Percentiles rank a stretch among this genome's conserved stretches.
Conservation (phyloP, 768 basidiomycete genomes). For the Suillus plorans region DNA sequence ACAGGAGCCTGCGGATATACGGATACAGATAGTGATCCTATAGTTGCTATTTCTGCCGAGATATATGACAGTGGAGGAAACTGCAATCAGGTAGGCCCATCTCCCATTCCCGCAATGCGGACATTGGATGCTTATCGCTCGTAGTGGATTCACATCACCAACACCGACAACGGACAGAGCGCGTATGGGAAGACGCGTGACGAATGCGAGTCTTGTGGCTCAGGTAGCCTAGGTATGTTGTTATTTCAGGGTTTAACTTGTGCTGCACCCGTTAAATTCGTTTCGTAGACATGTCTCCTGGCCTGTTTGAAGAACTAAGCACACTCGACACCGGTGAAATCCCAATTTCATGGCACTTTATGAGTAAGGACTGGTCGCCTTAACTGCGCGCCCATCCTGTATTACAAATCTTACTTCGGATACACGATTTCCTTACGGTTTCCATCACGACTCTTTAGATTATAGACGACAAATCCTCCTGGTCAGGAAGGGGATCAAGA, state of each 20-base stretch:
- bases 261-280: conserved; percentile 7
- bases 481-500: conserved; percentile 16
- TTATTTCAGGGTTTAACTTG: not conserved
- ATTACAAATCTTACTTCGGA: not conserved
- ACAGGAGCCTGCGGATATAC: conserved; percentile 63
- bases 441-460: conserved; percentile 2
- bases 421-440: conserved; percentile 3
- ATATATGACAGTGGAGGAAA: conserved; percentile 55
- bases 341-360: conserved; percentile 60
- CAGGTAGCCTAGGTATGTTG: conserved; percentile 55
- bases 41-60: conserved; percentile 59
- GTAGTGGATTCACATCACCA: conserved; percentile 61
- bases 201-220: conserved; percentile 55
- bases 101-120: not conserved
- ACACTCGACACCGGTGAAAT: conserved; percentile 49
- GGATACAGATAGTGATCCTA: conserved; percentile 48
- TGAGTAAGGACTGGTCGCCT: conserved; percentile 44
- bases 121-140: conserved; percentile 4
- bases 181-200: conserved; percentile 55
- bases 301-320: conserved; percentile 55
- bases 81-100: conserved; percentile 56
- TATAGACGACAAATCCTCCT: conserved; percentile 7
- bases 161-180: conserved; percentile 51
- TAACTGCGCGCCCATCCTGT: conserved; percentile 21
- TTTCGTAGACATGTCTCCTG: conserved; percentile 62